A percentile compares a stretch with the other conserved stretches of the same genome.
These are phyloP conservation scores for Gonapodya prolifera DNA, from an alignment of 192 early-diverging fungal species.

Conservation along the genomic window DNA sequence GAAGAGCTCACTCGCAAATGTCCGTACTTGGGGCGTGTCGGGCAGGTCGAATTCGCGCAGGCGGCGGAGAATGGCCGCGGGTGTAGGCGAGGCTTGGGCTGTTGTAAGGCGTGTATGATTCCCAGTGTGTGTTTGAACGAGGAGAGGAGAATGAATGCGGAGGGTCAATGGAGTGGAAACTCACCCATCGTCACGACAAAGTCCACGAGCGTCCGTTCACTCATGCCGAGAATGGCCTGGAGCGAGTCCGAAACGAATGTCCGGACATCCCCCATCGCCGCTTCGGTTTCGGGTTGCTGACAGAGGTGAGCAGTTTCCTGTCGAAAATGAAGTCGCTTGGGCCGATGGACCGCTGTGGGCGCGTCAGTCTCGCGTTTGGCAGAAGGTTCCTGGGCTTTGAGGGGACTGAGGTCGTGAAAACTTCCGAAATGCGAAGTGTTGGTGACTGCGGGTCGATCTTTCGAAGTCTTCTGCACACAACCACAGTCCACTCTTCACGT, in stretches of 20 bases:
- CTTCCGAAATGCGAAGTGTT: too few species aligned
- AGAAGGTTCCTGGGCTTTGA: too few species aligned
- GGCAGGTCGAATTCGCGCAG: conserved; percentile 55
- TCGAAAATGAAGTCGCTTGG: too few species aligned
- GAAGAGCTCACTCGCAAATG: conserved; percentile 56
- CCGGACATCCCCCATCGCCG: conserved; percentile 27
- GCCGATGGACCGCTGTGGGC: too few species aligned
- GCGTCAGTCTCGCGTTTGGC: too few species aligned
- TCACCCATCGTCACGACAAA: conserved; percentile 46
- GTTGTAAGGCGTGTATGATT: too few species aligned
- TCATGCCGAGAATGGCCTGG: conserved; percentile 49
- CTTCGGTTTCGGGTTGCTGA: too few species aligned
- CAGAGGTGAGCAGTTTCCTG: too few species aligned
- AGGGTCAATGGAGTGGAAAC: conserved; percentile 10
- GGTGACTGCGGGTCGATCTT: too few species aligned
- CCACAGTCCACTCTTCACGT: too few species aligned
- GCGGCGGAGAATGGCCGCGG: conserved; percentile 22
- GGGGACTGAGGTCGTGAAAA: too few species aligned
- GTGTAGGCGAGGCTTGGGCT: not conserved
- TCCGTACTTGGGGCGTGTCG: conserved; percentile 25
- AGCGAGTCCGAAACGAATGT: conserved; percentile 55
- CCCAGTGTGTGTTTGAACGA: not conserved
- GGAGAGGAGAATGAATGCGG: not conserved
- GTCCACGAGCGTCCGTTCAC: conserved; percentile 51
- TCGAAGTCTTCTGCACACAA: too few species aligned